phyloP scores from a whole-genome alignment of 2,329 filamentous ascomycete genomes.

The Aspergillus tamarii region DNA sequence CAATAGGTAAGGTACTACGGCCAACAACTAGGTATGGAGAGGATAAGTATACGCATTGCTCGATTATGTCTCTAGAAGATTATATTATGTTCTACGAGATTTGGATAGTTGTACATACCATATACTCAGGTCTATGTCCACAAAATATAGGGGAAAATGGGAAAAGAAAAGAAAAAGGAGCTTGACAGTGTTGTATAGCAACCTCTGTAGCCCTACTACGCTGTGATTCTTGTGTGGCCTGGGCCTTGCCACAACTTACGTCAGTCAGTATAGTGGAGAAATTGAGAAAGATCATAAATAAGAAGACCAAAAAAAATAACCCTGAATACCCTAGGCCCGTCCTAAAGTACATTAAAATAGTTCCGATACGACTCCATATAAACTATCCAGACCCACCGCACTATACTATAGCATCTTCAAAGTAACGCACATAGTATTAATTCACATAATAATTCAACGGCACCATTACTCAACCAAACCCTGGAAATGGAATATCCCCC shows the following conservation, averaged over 20 bases:
- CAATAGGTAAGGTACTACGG: too few relatives aligned
- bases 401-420: not conserved
- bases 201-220: not conserved
- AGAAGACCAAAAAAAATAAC: not conserved
- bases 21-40: too few relatives aligned
- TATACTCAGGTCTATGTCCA: not conserved
- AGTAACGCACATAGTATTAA: too few relatives aligned
- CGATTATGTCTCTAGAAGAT: too few relatives aligned
- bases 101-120: not conserved
- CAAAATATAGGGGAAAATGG: not conserved
- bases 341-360: not conserved
- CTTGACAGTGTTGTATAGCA: not conserved
- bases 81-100: accelerated
- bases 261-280: not conserved
- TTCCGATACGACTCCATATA: not conserved
- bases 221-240: not conserved
- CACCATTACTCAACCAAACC: too few relatives aligned
- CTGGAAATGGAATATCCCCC: too few relatives aligned
- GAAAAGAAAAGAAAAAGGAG: not conserved
- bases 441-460: too few relatives aligned
- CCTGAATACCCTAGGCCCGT: not conserved
- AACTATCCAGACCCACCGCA: not conserved
- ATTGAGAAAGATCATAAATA: not conserved
- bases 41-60: too few relatives aligned
- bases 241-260: not conserved